Conservation (phyloP, 148 eudicot species). For the Pharnaceum exiguum region DNA sequence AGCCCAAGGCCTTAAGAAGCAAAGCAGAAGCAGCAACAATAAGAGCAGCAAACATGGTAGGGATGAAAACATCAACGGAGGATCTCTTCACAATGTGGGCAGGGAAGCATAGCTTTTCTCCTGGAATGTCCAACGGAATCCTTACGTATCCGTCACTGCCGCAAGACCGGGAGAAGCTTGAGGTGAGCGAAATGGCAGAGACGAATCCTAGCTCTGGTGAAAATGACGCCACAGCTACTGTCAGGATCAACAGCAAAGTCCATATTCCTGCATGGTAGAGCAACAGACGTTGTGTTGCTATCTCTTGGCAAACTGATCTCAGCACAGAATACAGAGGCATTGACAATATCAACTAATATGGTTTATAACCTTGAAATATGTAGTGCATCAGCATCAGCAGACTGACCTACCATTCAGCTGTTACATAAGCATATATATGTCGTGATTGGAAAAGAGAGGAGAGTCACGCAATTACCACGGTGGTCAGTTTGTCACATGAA, state of each 20-base stretch:
- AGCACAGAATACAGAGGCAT: slow-evolving; percentile 9
- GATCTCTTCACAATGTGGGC: slow-evolving; percentile 31
- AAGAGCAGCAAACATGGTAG: slow-evolving; percentile 32
- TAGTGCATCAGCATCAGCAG: not conserved
- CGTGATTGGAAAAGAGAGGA: too few relatives aligned
- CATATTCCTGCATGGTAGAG: slow-evolving; percentile 21
- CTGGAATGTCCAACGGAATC: slow-evolving; percentile 34
- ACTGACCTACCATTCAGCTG: too few relatives aligned
- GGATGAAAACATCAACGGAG: slow-evolving; percentile 26
- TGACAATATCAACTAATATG: not conserved
- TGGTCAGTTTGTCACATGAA: too few relatives aligned
- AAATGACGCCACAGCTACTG: slow-evolving; percentile 30
- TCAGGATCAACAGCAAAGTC: slow-evolving; percentile 25
- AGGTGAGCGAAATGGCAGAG: slow-evolving; percentile 18
- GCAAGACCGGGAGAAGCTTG: slow-evolving; percentile 19
- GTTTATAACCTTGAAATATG: not conserved
- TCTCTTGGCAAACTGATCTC: slow-evolving; percentile 10
- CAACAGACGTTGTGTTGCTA: slow-evolving; percentile 1
- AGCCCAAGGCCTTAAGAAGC: slow-evolving; percentile 26
- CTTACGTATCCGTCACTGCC: slow-evolving; percentile 22
- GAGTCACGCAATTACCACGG: too few relatives aligned
- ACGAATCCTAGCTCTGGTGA: slow-evolving; percentile 33
- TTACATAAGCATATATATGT: too few relatives aligned
- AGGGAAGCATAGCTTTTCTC: slow-evolving; percentile 34
- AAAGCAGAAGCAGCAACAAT: slow-evolving; percentile 34